Evolutionary conservation across 2,329 filamentous ascomycete species (phyloP), one percentile per base, ranked within the genome.

Genomic region (Ophiostoma triangulosporum): DNA sequence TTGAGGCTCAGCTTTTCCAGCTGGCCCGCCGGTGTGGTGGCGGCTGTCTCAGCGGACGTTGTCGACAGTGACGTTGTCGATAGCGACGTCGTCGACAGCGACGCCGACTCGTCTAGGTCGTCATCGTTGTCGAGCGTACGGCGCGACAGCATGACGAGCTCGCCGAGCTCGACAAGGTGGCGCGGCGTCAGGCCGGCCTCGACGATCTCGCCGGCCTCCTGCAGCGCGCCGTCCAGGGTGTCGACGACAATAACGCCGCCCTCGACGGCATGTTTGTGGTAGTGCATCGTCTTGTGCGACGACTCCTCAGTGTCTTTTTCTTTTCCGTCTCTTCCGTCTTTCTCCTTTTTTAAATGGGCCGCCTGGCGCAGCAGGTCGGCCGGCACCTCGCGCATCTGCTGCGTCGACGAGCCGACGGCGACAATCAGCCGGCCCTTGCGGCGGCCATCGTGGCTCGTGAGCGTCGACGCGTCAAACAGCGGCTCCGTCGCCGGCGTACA

Each of bases 91-190:
- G 46, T 24, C 27, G 46, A 48, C 46, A 33, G 4, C 2, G 46
- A 32, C 40, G 17, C 5, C 31, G 31, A 36, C 1, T 50, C 45
- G 9, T 48, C 46, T 6, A n/a, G 4, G 3, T 26, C 22, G 31
- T 35, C 31, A 9, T 64, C 60, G 45, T 64, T 61, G 38, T 66
- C 64, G 54, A 74, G 71, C 50, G 67, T 65, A n/a, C 69, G 61
- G 36, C 69, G 68, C 4, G 75, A 72, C 29, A 83, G 71, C 75
- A 82, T 80, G 12, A 80, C 76, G 4, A 96, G 70, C 64, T 96
- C 90, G 3, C 90, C 91, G 1, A 96, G 70, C 77, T 96, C 91
- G 0, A 95, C 86, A 3, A 96, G 76, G 60, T 94, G 84, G 46
- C 81, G 76, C 0, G 86, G 81, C 22, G 74, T 73, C 27, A 96